A percentile compares a stretch with the other conserved stretches of the same genome.
These are phyloP conservation scores for Sclerotinia nivalis DNA, from an alignment of 2,329 filamentous ascomycete species.

Conservation along the genomic window DNA sequence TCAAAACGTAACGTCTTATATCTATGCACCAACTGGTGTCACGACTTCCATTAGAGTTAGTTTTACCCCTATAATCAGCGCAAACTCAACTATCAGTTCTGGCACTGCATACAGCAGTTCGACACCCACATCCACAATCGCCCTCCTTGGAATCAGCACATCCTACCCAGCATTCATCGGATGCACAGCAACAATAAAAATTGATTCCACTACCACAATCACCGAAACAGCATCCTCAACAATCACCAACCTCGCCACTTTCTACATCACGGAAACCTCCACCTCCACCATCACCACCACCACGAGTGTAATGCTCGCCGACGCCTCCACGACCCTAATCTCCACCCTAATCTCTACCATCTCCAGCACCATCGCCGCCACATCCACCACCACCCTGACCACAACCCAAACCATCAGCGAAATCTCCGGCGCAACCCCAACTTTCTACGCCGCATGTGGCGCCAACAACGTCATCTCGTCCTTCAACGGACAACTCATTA, in stretches of 20 bases:
- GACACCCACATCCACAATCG: neutral
- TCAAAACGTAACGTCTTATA: neutral
- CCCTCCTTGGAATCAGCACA: neutral
- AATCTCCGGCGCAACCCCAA: neutral
- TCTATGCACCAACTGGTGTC: neutral
- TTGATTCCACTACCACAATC: neutral
- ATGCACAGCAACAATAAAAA: neutral
- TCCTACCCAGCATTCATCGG: neutral
- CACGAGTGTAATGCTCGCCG: neutral
- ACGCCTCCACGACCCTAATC: neutral
- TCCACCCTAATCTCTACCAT: neutral
- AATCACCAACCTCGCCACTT: conserved; percentile 4
- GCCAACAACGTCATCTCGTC: neutral
- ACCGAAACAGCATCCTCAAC: neutral
- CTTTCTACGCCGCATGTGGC: neutral
- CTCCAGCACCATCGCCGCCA: neutral
- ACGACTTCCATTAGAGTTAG: neutral
- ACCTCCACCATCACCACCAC: conserved; percentile 3
- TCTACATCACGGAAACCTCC: neutral
- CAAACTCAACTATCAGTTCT: conserved; percentile 1
- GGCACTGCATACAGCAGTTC: neutral
- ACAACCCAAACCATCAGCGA: neutral
- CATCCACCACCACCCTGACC: neutral
- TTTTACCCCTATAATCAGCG: neutral
- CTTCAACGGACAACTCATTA: neutral